Percentiles rank a stretch among this genome's conserved stretches.
These are phyloP conservation scores for Pistacia integerrima DNA, from an alignment of 345 rosid species.

Conservation along the genomic window DNA sequence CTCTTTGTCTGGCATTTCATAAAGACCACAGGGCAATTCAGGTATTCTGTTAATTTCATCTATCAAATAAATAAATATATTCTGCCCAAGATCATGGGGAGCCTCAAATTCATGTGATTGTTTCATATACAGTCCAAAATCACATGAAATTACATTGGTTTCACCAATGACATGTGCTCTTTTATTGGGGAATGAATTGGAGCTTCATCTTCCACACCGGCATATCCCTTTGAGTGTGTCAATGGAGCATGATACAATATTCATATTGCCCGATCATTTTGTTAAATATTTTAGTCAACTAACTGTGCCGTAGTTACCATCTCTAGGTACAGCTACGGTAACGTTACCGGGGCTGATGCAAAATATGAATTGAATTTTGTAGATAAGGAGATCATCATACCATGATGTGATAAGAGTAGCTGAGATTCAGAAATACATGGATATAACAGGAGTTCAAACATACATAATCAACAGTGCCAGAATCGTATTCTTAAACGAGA, in stretches of 20 bases:
- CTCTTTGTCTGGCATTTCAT: constrained; percentile 54
- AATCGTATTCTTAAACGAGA: constrained; percentile 63
- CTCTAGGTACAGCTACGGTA: no score
- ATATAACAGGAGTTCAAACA: constrained; percentile 64
- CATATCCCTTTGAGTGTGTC: no score
- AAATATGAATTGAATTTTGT: background rate
- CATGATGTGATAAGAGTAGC: constrained; percentile 74
- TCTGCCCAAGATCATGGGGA: background rate
- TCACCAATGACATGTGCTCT: constrained; percentile 23
- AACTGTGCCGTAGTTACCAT: no score
- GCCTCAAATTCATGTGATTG: background rate
- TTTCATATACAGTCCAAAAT: background rate
- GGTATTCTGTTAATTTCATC: constrained; percentile 26
- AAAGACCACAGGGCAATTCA: constrained; percentile 58
- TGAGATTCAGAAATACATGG: constrained; percentile 62
- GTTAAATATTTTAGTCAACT: no score
- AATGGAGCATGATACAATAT: no score
- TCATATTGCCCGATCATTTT: no score
- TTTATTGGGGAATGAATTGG: background rate
- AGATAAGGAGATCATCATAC: constrained; percentile 78
- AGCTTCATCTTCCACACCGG: background rate
- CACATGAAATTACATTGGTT: constrained; percentile 23
- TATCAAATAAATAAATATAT: no score
- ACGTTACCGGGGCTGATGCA: background rate
- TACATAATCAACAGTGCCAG: constrained; percentile 71